These are phyloP conservation scores for Closterium sp. DNA, from an alignment of 139 green algal genomes.

Conservation along the genomic window DNA sequence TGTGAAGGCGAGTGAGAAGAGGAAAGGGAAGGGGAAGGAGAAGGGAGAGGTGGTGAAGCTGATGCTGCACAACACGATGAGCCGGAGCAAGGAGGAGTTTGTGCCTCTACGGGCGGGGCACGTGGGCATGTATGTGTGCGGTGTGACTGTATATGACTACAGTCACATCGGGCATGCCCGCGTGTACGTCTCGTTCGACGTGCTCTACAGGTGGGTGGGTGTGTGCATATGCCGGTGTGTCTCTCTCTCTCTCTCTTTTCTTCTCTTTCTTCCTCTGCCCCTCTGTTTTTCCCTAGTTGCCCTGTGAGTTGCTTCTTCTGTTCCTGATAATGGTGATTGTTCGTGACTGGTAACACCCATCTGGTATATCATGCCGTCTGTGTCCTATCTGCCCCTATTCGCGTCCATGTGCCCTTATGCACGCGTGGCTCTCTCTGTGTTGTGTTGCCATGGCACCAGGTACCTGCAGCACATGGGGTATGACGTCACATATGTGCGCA, in stretches of 20 bases:
- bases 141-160: conserved; percentile 81
- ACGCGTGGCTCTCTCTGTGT: too few species aligned
- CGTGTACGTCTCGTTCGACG: conserved; percentile 93
- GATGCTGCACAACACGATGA: conserved; percentile 86
- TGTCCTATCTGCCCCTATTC: neutral
- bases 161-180: conserved; percentile 94
- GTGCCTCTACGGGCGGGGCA: conserved; percentile 46
- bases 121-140: conserved; percentile 97
- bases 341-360: too few species aligned
- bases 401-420: neutral
- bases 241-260: neutral
- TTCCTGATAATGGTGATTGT: too few species aligned
- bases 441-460: neutral
- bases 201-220: conserved; percentile 40
- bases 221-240: neutral
- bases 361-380: neutral
- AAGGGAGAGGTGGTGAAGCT: conserved; percentile 1
- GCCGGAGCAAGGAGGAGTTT: conserved; percentile 79
- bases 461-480: conserved; percentile 51
- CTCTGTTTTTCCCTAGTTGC: neutral
- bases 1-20: neutral
- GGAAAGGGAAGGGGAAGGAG: neutral
- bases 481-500: conserved; percentile 58
- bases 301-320: neutral
- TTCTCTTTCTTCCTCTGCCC: neutral